phyloP scores from a whole-genome alignment of 208 protist species.

The Leishmania guyanensis region DNA sequence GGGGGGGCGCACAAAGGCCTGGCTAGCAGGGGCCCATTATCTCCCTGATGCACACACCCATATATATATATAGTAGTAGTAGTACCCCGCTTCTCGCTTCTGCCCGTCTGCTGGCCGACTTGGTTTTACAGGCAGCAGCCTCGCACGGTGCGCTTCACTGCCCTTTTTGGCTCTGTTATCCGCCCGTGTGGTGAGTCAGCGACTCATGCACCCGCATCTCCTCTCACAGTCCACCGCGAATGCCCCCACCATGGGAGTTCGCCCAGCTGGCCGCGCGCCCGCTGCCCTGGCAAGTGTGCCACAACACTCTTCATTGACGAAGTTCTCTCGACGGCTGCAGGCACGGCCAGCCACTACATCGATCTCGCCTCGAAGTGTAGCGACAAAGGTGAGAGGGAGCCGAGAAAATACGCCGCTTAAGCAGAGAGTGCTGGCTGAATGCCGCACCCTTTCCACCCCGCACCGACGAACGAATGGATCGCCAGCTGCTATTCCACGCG shows the following conservation, averaged over 20 bases:
- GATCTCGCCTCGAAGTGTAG: background rate
- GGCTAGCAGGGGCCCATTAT: too few species aligned
- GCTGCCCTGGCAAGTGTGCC: background rate
- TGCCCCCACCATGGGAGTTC: background rate
- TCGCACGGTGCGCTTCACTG: background rate
- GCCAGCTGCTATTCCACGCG: background rate
- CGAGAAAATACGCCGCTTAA: background rate
- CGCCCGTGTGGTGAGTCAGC: background rate
- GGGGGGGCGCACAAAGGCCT: too few species aligned
- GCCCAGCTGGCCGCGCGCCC: background rate
- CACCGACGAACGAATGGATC: background rate
- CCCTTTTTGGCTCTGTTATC: background rate
- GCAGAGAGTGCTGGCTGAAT: background rate
- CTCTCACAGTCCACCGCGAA: background rate
- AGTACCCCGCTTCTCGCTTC: too few species aligned
- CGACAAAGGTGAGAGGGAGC: background rate
- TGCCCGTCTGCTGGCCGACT: background rate
- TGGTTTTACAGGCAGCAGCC: background rate
- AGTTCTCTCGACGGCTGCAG: background rate
- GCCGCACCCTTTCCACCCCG: background rate
- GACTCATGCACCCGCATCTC: background rate
- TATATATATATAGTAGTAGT: too few species aligned
- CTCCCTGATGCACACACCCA: too few species aligned
- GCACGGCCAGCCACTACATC: background rate
- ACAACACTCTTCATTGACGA: background rate